Conservation (phyloP, 371 early-diverging fungal species). For the Fennellomyces sp. region DNA sequence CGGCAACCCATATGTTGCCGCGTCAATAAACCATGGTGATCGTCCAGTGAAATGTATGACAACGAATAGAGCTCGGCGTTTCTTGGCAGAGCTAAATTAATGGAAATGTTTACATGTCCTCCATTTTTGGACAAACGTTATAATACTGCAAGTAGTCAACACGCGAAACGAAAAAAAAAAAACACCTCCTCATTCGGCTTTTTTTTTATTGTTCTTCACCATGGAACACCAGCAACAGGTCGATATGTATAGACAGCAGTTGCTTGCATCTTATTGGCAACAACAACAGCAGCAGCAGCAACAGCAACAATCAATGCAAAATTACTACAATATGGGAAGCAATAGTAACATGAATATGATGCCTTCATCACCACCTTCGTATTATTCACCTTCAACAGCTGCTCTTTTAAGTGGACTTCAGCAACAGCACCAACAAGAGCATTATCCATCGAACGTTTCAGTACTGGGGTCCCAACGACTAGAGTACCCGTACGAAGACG, state of each 20-base stretch:
- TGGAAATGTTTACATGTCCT: not conserved
- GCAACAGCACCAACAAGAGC: conserved; percentile 9
- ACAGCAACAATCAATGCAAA: not conserved
- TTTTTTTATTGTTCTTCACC: not conserved
- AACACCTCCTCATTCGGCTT: not conserved
- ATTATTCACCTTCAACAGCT: not conserved
- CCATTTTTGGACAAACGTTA: not conserved
- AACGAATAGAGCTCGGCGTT: too few species aligned
- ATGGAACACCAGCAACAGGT: conserved; percentile 6
- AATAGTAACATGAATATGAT: not conserved
- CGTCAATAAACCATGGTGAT: too few species aligned
- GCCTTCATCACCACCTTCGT: not conserved
- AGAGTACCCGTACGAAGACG: not conserved
- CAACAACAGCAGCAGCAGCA: conserved; percentile 7
- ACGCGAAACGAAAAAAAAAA: too few species aligned
- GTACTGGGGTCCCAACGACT: not conserved
- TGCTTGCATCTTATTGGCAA: conserved; percentile 10
- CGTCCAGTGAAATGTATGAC: too few species aligned
- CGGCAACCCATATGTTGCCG: too few species aligned
- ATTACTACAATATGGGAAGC: not conserved
- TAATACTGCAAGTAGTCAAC: not conserved
- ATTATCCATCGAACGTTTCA: not conserved
- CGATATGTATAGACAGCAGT: conserved; percentile 4
- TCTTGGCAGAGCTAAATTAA: not conserved
- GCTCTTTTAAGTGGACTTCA: conserved; percentile 8